Evolutionary conservation across 2,329 filamentous ascomycete genomes (phyloP), one percentile per base, ranked within the genome.

Genomic region (Talaromyces sp.): DNA sequence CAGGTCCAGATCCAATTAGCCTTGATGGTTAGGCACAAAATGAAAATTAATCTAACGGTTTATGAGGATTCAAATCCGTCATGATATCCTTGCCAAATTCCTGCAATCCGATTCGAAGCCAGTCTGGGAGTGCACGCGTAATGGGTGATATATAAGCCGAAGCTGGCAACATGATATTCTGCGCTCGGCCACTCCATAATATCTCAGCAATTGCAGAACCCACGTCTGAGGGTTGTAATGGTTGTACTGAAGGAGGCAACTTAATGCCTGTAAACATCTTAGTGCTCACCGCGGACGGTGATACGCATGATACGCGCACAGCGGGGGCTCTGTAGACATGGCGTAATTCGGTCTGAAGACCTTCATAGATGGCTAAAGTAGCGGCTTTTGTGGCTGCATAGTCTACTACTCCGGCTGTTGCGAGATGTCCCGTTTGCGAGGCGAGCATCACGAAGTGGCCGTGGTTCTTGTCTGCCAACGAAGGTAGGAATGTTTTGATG

Each of bases 371-470:
- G 2, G 86, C 79, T 25, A 90, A 73, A 1, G 87, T 85, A 0
- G 87, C 89, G 1, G 89, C 85, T 77, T 92, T 92, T 68, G 83
- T 85, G 8, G 86, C 83, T 1, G 82, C 81, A 77, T 92, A 92
- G 77, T 91, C 89, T 43, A 88, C 84, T 81, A 91, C 85, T 69
- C 83, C 83, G 3, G 89, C 86, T 0, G 86, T 83, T 1, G 84
- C 80, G 8, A 87, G 69, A 77, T 86, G 90, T 13, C 85, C 84
- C 0, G 89, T 88, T 58, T 86, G 81, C 1, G 85, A 88, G 15
- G 90, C 86, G 25, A 92, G 83, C 0, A 88, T 92, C 25, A 92
- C 88, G 47, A 92, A 75, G 83, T 90, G 90, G 66, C 90, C 90
- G 77, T 92, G 89, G 77, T 91, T 87, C 13, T 73, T 73, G 8